These are phyloP conservation scores for Colletotrichum sp. DNA, from an alignment of 2,329 filamentous ascomycete genomes.

Conservation along the genomic window DNA sequence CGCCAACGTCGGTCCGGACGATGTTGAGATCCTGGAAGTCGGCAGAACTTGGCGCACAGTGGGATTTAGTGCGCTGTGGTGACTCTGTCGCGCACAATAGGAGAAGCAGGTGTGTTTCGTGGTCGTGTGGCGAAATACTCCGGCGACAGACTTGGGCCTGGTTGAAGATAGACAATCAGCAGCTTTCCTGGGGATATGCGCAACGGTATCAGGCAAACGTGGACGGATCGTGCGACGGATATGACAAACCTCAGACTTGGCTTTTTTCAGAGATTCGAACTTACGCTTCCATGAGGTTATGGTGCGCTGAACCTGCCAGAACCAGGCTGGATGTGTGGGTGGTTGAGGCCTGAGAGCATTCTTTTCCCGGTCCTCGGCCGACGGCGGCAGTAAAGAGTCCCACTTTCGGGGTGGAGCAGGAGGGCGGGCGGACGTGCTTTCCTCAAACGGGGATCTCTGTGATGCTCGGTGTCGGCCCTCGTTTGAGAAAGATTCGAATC, in stretches of 20 bases:
- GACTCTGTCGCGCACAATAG: not conserved
- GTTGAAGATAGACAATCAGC: not conserved
- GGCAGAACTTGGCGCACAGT: not conserved
- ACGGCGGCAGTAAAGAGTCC: not conserved
- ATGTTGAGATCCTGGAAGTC: not conserved
- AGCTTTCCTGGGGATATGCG: not conserved
- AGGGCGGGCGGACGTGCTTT: not conserved
- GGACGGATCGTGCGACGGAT: not conserved
- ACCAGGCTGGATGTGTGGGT: not conserved
- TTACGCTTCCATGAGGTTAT: not conserved
- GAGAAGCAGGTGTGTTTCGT: not conserved
- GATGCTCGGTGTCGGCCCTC: not conserved
- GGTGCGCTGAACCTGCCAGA: not conserved
- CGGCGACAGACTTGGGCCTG: not conserved
- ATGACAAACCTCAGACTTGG: not conserved
- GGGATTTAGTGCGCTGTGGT: not conserved
- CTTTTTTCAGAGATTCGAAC: not conserved
- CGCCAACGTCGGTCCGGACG: not conserved
- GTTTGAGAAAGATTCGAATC: not conserved
- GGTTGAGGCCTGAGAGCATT: not conserved
- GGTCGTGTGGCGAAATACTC: not conserved
- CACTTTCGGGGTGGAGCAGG: not conserved
- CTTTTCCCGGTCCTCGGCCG: not conserved
- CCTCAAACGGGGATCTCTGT: not conserved
- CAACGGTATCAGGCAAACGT: not conserved